Percentiles rank a stretch among this genome's conserved stretches.
Evolutionary conservation across 1,139 yeast genomes (phyloP).

Genomic region (Hyphopichia khmerensis): DNA sequence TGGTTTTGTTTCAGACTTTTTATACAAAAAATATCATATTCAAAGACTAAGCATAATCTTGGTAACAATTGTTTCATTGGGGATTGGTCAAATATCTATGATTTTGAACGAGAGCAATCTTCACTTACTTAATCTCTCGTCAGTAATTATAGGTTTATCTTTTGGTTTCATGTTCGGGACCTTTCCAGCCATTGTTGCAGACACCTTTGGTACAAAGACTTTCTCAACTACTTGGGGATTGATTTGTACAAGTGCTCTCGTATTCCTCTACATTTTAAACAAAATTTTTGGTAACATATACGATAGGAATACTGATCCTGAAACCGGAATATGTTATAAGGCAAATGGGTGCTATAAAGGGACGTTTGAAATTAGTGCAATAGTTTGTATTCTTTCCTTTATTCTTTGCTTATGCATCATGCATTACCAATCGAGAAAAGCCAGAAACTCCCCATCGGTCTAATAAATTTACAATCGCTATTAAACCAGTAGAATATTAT

Average conservation of each 20-base stretch:
- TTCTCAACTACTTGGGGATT: slow-evolving; percentile 50
- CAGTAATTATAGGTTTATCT: slow-evolving; percentile 36
- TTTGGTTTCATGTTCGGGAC: slow-evolving; percentile 45
- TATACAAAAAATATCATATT: slow-evolving; percentile 29
- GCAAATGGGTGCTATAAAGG: slow-evolving; percentile 39
- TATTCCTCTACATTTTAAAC: slow-evolving; percentile 34
- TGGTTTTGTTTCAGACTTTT: slow-evolving; percentile 39
- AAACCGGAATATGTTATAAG: slow-evolving; percentile 33
- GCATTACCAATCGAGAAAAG: slow-evolving; percentile 22
- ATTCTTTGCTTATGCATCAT: slow-evolving; percentile 22
- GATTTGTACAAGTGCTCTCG: slow-evolving; percentile 42
- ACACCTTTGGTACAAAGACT: slow-evolving; percentile 39
- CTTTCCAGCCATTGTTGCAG: slow-evolving; percentile 49
- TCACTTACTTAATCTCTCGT: slow-evolving; percentile 28
- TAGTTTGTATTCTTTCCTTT: slow-evolving; percentile 22
- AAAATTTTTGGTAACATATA: slow-evolving; percentile 41
- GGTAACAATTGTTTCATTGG: slow-evolving; percentile 26
- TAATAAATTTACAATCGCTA: not conserved
- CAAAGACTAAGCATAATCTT: slow-evolving; percentile 43
- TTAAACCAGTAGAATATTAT: too few relatives aligned
- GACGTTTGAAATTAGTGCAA: slow-evolving; percentile 32
- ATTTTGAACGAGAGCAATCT: slow-evolving; percentile 27
- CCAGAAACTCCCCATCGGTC: not conserved
- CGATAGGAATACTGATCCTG: slow-evolving; percentile 31
- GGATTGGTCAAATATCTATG: slow-evolving; percentile 31